Evolutionary conservation across 2,329 filamentous ascomycete genomes (phyloP).

Genomic region (Xylaria sp.): DNA sequence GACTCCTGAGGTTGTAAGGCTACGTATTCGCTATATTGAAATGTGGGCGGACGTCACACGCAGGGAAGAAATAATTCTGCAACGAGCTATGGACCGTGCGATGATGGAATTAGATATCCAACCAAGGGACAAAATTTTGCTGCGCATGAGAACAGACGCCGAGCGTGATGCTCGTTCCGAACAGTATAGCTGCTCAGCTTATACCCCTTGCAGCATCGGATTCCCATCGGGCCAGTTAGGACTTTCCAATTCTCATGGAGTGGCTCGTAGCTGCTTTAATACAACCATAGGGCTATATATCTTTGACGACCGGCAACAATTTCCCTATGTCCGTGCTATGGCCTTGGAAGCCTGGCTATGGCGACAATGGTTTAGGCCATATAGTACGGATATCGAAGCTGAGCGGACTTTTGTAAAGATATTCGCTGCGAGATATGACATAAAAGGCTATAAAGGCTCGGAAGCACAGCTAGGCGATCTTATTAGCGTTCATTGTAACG

Average conservation of each 20-base stretch:
- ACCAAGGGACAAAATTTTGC: conserved; percentile 5
- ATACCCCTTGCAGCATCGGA: neutral
- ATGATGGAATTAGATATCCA: neutral
- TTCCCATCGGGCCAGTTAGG: neutral
- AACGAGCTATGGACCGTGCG: neutral
- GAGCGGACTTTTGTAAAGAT: neutral
- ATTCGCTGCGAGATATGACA: neutral
- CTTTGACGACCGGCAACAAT: neutral
- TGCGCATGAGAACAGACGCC: conserved; percentile 9
- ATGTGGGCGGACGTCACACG: neutral
- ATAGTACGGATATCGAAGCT: neutral
- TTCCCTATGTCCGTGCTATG: neutral
- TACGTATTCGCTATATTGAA: neutral
- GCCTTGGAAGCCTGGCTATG: conserved; percentile 6
- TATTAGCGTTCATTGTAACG: conserved; percentile 9
- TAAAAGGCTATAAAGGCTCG: neutral
- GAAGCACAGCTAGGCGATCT: conserved; percentile 4
- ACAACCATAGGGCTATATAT: conserved; percentile 5
- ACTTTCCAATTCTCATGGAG: neutral
- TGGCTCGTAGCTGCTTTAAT: neutral
- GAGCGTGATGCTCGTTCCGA: neutral
- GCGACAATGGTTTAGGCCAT: conserved; percentile 14
- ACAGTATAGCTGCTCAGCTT: neutral
- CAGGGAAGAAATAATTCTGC: neutral
- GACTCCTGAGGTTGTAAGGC: neutral